Percentiles rank a stretch among this genome's conserved stretches.
Conservation (phyloP, 495 filamentous ascomycete genomes). For the Podospora pseudoanserina region DNA sequence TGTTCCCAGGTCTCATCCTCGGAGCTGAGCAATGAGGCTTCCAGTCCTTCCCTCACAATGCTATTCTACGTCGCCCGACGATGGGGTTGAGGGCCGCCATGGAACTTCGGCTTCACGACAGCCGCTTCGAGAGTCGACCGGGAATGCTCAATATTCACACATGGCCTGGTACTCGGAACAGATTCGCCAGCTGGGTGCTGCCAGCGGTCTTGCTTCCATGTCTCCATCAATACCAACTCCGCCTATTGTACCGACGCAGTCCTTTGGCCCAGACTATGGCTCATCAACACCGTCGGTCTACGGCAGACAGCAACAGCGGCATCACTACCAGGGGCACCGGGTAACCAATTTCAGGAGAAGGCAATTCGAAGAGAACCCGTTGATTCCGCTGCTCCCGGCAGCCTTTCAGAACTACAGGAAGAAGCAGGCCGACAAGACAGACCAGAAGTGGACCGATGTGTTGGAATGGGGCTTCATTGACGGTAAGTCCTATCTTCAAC, state of each 20-base stretch:
- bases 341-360: conserved; percentile 15
- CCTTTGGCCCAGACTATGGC: conserved; percentile 37
- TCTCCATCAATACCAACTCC: conserved; percentile 37
- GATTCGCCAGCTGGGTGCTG: conserved; percentile 10
- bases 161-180: conserved; percentile 41
- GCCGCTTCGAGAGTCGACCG: conserved; percentile 48
- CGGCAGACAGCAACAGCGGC: conserved; percentile 22
- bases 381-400: conserved; percentile 46
- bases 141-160: conserved; percentile 45
- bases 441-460: conserved; percentile 71
- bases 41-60: conserved; percentile 29
- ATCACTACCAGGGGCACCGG: conserved; percentile 18
- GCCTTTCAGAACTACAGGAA: conserved; percentile 67
- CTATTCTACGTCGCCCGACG: conserved; percentile 26
- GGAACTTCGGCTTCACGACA: conserved; percentile 32
- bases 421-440: conserved; percentile 55
- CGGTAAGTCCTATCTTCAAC: conserved; percentile 53
- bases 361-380: conserved; percentile 43
- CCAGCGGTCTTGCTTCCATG: conserved; percentile 33
- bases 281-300: conserved; percentile 25
- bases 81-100: conserved; percentile 19
- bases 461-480: conserved; percentile 86
- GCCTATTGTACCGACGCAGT: conserved; percentile 44
- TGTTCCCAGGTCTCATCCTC: conserved; percentile 20
- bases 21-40: conserved; percentile 26